Evolutionary conservation across 2,329 filamentous ascomycete genomes (phyloP), one percentile per base, ranked within the genome.

Genomic region (Chaetomium strumarium): DNA sequence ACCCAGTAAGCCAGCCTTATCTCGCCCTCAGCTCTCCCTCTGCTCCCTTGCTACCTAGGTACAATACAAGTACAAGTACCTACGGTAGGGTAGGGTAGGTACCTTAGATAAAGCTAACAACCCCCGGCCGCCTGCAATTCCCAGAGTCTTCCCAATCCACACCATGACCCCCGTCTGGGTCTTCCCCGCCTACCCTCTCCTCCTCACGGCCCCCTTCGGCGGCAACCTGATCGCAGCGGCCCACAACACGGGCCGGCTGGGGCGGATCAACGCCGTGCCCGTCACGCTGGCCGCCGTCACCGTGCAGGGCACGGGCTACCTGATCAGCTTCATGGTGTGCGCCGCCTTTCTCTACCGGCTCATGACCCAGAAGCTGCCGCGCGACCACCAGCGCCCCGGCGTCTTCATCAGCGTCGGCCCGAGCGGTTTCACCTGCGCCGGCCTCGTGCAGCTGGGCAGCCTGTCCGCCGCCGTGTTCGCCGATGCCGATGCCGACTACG

Each of bases 151-250:
- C 45, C 76, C 89, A 0, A 88, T 93, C 44, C 85, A 88, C 33
- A 83, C 83, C 48, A 93, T 95, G 89, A 93, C 88, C 0, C 88
- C 88, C 0, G 83, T 90, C 16, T 93, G 88, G 88, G 90, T 92
- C 50, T 93, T 93, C 59, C 89, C 88, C 0, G 88, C 86, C 0
- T 95, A 95, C 58, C 88, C 89, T 0, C 75, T 93, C 19, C 77
- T 95, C 3, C 80, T 93, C 9, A 81, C 86, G 19, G 88, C 85
- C 0, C 85, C 88, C 0, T 83, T 90, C 60, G 88, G 85, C 14
- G 78, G 79, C 16, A 81, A 74, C 45, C 69, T 81, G 30, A 75
- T 81, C 55, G 62, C 67, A 41, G 69, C 73, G 8, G 70, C 72
- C 9, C 58, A 62, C 8, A 55, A 57, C 16, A 60, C 62, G 2